phyloP scores from a whole-genome alignment of 495 filamentous ascomycete species.

The Neurospora sp. region DNA sequence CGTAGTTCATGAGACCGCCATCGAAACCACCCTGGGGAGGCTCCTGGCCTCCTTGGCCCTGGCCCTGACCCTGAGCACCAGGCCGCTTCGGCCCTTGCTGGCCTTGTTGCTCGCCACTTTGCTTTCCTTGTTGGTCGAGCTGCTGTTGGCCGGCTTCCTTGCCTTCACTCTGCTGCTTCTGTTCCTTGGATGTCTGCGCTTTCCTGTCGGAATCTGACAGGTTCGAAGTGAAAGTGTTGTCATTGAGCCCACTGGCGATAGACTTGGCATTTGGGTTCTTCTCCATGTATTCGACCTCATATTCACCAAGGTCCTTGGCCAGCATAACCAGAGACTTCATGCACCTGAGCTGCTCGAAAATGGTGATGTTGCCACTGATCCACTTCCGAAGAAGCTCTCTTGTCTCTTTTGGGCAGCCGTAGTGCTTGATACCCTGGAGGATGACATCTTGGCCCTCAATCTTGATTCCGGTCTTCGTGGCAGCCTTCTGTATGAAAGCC shows the following conservation, averaged over 20 bases:
- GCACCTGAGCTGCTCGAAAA: constrained; percentile 47
- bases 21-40: constrained; percentile 1
- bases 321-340: constrained; percentile 12
- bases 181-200: constrained; percentile 1
- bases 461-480: constrained; percentile 1
- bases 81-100: constrained; percentile 16
- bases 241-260: background rate
- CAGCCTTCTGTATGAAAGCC: background rate
- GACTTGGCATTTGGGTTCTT: background rate
- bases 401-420: constrained; percentile 21
- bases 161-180: constrained; percentile 13
- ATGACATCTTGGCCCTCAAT: background rate
- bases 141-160: constrained; percentile 12
- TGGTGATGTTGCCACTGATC: constrained; percentile 48
- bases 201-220: constrained; percentile 14
- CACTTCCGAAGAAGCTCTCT: constrained; percentile 39
- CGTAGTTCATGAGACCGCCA: constrained; percentile 7
- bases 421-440: constrained; percentile 6
- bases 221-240: constrained; percentile 10
- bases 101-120: constrained; percentile 21
- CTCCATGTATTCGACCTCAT: constrained; percentile 1
- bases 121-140: constrained; percentile 11
- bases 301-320: constrained; percentile 4
- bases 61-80: constrained; percentile 7
- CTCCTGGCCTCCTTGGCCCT: constrained; percentile 20